Conservation (phyloP, 23 red algal genomes). For the Pyropia yezoensis region DNA sequence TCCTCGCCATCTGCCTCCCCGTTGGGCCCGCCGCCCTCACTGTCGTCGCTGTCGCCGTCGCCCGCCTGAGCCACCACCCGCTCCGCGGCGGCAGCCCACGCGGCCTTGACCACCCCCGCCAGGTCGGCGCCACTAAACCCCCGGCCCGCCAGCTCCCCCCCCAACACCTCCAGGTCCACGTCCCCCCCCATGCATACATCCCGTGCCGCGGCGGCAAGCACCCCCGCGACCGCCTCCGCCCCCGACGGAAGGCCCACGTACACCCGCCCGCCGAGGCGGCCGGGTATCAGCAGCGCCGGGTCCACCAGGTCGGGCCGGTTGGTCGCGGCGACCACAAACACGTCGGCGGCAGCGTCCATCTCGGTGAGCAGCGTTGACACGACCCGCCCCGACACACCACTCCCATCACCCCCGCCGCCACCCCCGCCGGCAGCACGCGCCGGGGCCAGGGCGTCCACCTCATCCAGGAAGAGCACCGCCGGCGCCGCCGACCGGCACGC, state of each 20-base stretch:
- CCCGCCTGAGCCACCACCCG: neutral
- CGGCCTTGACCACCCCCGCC: conserved; percentile 22
- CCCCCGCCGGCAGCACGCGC: conserved; percentile 12
- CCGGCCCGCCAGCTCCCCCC: conserved; percentile 20
- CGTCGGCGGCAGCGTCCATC: conserved; percentile 39
- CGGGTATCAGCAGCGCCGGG: conserved; percentile 71
- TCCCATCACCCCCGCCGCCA: conserved; percentile 31
- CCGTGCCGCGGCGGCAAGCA: conserved; percentile 33
- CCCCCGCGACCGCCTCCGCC: conserved; percentile 16
- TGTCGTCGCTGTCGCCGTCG: neutral
- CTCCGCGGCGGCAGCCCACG: conserved; percentile 41
- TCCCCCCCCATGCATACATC: conserved; percentile 22
- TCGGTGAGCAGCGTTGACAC: conserved; percentile 60
- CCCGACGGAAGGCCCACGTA: conserved; percentile 49
- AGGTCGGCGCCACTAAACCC: conserved; percentile 43
- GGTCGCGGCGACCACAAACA: conserved; percentile 87
- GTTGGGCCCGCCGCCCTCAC: neutral
- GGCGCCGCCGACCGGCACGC: conserved; percentile 53
- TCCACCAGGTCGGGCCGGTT: conserved; percentile 91
- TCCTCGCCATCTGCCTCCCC: neutral
- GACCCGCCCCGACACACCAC: conserved; percentile 59
- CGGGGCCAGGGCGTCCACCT: conserved; percentile 89
- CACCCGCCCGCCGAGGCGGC: conserved; percentile 78
- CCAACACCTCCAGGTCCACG: conserved; percentile 19
- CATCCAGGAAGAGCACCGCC: conserved; percentile 86